Percentiles rank a stretch among this genome's conserved stretches.
phyloP scores from a whole-genome alignment of 768 basidiomycete species.

The Pleurotus sapidus region DNA sequence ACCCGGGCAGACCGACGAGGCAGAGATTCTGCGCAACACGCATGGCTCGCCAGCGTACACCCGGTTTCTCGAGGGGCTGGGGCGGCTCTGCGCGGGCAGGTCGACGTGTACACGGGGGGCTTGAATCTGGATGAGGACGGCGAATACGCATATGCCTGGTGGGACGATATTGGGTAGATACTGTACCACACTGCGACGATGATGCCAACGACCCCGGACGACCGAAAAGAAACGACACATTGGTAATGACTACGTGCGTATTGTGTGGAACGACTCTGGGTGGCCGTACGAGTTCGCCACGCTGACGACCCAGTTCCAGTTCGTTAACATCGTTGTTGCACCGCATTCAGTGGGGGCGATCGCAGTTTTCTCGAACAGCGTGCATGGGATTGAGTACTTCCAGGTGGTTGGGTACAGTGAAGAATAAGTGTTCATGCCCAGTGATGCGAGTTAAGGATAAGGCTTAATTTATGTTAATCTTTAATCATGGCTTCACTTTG shows the following conservation, averaged over 20 bases:
- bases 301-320: slow-evolving; percentile 90
- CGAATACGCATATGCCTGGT: slow-evolving; percentile 98
- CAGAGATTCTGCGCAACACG: too few relatives aligned
- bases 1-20: too few relatives aligned
- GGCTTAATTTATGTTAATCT: too few relatives aligned
- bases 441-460: too few relatives aligned
- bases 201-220: slow-evolving; percentile 77
- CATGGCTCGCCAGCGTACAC: slow-evolving; percentile 96
- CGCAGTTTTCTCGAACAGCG: slow-evolving; percentile 79
- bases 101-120: slow-evolving; percentile 91
- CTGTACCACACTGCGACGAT: slow-evolving; percentile 95
- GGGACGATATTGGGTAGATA: slow-evolving; percentile 96
- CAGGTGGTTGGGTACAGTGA: too few relatives aligned
- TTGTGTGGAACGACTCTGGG: slow-evolving; percentile 99
- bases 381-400: slow-evolving; percentile 94
- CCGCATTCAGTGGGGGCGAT: slow-evolving; percentile 85
- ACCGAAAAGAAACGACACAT: slow-evolving; percentile 93
- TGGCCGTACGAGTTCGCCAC: slow-evolving; percentile 87
- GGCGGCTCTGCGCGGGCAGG: slow-evolving; percentile 84
- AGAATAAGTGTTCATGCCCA: too few relatives aligned
- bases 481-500: too few relatives aligned
- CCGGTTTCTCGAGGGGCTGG: slow-evolving; percentile 88
- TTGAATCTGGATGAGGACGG: slow-evolving; percentile 91
- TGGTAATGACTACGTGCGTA: slow-evolving; percentile 94
- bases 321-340: slow-evolving; percentile 95